These are phyloP conservation scores for Termitomyces sp. DNA, from an alignment of 768 basidiomycete genomes.

Conservation along the genomic window DNA sequence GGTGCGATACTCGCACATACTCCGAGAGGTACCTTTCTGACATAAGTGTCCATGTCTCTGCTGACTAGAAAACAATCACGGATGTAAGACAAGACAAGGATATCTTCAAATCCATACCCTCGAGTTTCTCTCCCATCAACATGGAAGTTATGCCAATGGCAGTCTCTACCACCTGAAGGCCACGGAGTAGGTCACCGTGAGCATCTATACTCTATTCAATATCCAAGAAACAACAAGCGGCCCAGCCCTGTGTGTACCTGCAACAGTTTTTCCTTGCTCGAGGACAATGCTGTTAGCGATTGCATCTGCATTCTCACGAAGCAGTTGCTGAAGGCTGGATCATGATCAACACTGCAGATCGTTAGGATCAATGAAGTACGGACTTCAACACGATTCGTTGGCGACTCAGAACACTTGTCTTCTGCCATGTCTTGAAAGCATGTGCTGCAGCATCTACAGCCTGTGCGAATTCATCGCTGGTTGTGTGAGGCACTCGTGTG, in stretches of 20 bases:
- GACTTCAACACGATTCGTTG: conserved; percentile 90
- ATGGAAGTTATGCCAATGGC: conserved; percentile 78
- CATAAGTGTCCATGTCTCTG: conserved; percentile 95
- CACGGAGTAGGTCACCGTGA: conserved; percentile 89
- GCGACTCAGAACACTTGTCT: conserved; percentile 75
- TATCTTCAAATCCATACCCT: conserved; percentile 46
- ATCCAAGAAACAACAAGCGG: background rate
- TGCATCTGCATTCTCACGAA: conserved; percentile 81
- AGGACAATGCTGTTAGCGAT: conserved; percentile 87
- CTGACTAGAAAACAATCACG: conserved; percentile 49
- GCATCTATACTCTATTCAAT: conserved; percentile 55
- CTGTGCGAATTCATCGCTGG: conserved; percentile 69
- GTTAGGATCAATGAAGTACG: conserved; percentile 19
- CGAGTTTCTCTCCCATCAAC: conserved; percentile 86
- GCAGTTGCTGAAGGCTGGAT: conserved; percentile 74
- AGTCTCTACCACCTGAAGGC: conserved; percentile 83
- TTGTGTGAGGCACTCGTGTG: conserved; percentile 87
- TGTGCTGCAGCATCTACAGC: conserved; percentile 80
- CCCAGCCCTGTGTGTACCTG: conserved; percentile 42
- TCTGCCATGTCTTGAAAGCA: conserved; percentile 88
- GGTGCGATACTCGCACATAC: conserved; percentile 86
- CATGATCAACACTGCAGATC: background rate
- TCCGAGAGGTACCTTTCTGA: conserved; percentile 81
- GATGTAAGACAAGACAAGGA: background rate
- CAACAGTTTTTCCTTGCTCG: conserved; percentile 93